Base-by-base conservation (phyloP, 2,329 filamentous ascomycete genomes). In the Fusarium duplospermum region DNA sequence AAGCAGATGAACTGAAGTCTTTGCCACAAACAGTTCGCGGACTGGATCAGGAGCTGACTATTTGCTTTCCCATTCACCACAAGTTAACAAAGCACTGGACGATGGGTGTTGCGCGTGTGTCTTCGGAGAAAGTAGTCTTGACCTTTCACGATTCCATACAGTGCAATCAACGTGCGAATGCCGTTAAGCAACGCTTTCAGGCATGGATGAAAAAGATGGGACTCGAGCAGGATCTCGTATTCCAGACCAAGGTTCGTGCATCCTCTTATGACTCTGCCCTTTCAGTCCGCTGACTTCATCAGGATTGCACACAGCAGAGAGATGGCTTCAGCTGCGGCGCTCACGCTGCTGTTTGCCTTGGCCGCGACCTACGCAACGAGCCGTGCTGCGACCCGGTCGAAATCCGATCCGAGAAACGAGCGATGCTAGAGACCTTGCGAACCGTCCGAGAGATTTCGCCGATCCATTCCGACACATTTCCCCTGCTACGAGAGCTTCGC, bases 51-150 rank as follows among this genome's bases (percentile, higher is more conserved):
- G 45, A 22, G 13, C 47, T 56, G 9, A 35, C 50, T 6, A 16
- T 68, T n/a, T 60, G 59, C 13, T 64, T 72, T 16, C 13, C 36
- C 0, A 64, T 72, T 6, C 64, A 72, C 20, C 64, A 72, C 2
- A 36, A 24, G n/a, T 18, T 13, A 4, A 10, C 59, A 0, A 42
- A 31, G 18, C 61, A 63, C 10, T 63, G 61, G 61, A 63, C 29
- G 14, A 20, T 63, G 61, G 61, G 29, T 8, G 6, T 63, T n/a
- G 47, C 52, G 6, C 61, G 61, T 1, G 6, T 56, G 4, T 14
- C 13, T n/a, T 1, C 33, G 4, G 9, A 20, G 4, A 5, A 42
- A 11, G 38, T 56, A 3, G 11, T 10, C 10, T 16, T 63, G 24
- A 22, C 54, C 8, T 56, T 56, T n/a, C 61, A 63, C 16, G 61